These are phyloP conservation scores for Epichloe elymi DNA, from an alignment of 2,329 filamentous ascomycete species.

Conservation along the genomic window DNA sequence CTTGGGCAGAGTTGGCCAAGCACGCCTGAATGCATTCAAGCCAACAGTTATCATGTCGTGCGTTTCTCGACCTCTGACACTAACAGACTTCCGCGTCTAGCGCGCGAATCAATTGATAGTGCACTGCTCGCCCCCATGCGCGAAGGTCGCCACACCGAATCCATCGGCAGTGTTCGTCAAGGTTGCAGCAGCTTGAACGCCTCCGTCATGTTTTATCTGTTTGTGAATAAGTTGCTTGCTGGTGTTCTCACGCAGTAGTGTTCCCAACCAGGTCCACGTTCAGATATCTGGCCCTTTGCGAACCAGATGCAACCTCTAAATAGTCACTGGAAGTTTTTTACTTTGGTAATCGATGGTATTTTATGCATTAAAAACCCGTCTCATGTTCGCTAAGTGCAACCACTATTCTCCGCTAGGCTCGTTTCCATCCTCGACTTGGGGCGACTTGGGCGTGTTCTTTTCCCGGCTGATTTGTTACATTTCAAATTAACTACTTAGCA, in stretches of 20 bases:
- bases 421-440: too few relatives aligned
- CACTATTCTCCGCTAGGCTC: not conserved
- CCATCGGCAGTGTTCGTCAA: not conserved
- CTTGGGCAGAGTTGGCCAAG: not conserved
- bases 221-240: too few relatives aligned
- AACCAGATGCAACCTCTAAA: too few relatives aligned
- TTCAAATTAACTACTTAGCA: conserved; percentile 27
- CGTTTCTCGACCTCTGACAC: not conserved
- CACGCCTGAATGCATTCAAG: not conserved
- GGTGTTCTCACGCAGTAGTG: too few relatives aligned
- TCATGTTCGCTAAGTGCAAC: not conserved
- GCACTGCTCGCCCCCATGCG: not conserved
- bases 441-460: too few relatives aligned
- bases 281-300: too few relatives aligned
- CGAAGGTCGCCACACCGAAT: not conserved
- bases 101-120: not conserved
- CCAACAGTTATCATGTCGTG: not conserved
- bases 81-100: not conserved
- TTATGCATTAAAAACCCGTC: not conserved
- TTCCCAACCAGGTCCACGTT: too few relatives aligned
- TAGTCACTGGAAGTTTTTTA: too few relatives aligned
- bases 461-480: too few relatives aligned
- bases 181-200: too few relatives aligned
- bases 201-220: too few relatives aligned
- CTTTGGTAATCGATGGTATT: not conserved